Evolutionary conservation across 192 early-diverging fungal genomes (phyloP).

Genomic region (Podila clonocystis): DNA sequence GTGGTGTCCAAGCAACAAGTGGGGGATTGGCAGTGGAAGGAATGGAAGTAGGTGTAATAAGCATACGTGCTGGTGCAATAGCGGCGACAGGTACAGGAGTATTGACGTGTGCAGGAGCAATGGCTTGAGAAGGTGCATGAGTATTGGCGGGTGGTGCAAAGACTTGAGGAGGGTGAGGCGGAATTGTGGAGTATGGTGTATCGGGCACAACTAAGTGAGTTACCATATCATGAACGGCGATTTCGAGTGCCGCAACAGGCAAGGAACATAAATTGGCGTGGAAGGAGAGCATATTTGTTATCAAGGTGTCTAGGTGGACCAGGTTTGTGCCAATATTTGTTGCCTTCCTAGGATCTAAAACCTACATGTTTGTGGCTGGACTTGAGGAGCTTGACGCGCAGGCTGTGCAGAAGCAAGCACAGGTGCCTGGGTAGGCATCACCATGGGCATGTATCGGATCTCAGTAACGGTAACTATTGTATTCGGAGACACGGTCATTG

Average conservation of each 20-base stretch:
- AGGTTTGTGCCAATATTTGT: not conserved
- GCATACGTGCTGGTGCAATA: not conserved
- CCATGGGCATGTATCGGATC: conserved; percentile 21
- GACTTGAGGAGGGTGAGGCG: not conserved
- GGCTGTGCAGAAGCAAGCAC: not conserved
- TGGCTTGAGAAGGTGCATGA: not conserved
- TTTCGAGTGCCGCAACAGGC: not conserved
- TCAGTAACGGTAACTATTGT: conserved; percentile 40
- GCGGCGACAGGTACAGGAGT: not conserved
- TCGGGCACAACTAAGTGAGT: not conserved
- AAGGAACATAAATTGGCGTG: not conserved
- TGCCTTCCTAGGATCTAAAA: not conserved
- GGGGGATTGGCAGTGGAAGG: not conserved
- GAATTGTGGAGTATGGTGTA: not conserved
- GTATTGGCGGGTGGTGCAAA: not conserved
- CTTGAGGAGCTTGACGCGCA: not conserved
- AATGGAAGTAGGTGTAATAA: not conserved
- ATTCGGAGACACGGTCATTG: not conserved
- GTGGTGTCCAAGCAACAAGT: conserved; percentile 7
- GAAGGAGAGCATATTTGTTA: not conserved
- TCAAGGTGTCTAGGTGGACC: not conserved
- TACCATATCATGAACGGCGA: not conserved
- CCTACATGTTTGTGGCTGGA: not conserved
- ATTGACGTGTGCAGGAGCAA: not conserved
- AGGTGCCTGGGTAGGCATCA: not conserved